Evolutionary conservation across 1,284 basidiomycete species (phyloP).

Genomic region (Sanguinoderma infundibulare): DNA sequence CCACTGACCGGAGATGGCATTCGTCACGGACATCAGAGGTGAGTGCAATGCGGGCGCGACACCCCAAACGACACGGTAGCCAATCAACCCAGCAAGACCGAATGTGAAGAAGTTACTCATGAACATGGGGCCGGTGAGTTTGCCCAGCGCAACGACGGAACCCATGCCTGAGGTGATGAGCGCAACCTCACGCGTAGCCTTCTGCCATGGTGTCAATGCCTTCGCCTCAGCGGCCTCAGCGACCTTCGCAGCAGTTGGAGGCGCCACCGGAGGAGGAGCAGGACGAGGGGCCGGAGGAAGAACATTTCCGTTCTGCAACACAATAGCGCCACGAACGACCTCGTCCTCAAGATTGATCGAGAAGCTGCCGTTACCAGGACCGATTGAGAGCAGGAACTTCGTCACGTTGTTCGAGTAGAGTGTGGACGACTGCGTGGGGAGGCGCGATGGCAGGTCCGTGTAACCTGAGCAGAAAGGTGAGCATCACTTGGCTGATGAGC

Average conservation of each 20-base stretch:
- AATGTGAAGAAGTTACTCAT: constrained; percentile 89
- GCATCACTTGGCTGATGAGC: background rate
- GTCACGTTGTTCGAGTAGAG: constrained; percentile 90
- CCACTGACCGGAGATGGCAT: constrained; percentile 69
- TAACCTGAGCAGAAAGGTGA: constrained; percentile 53
- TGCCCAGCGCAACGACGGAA: constrained; percentile 71
- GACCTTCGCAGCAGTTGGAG: constrained; percentile 53
- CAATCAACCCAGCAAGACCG: constrained; percentile 80
- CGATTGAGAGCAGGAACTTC: constrained; percentile 82
- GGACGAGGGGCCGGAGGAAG: constrained; percentile 70
- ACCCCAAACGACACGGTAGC: constrained; percentile 88
- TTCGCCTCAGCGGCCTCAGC: constrained; percentile 54
- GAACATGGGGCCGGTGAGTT: constrained; percentile 76
- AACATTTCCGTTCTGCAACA: constrained; percentile 69
- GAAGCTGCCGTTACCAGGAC: constrained; percentile 57
- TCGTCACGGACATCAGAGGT: constrained; percentile 85
- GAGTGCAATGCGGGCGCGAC: constrained; percentile 85
- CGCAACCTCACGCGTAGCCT: constrained; percentile 73
- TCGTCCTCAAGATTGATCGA: constrained; percentile 78
- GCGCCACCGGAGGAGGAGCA: constrained; percentile 58
- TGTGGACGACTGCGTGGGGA: constrained; percentile 86
- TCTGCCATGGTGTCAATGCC: constrained; percentile 84
- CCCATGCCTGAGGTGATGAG: constrained; percentile 78
- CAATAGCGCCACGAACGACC: constrained; percentile 80
- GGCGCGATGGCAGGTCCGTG: constrained; percentile 80